A percentile compares a stretch with the other conserved stretches of the same genome.
Conservation (phyloP, 2,329 filamentous ascomycete species). For the Alternaria sp. region DNA sequence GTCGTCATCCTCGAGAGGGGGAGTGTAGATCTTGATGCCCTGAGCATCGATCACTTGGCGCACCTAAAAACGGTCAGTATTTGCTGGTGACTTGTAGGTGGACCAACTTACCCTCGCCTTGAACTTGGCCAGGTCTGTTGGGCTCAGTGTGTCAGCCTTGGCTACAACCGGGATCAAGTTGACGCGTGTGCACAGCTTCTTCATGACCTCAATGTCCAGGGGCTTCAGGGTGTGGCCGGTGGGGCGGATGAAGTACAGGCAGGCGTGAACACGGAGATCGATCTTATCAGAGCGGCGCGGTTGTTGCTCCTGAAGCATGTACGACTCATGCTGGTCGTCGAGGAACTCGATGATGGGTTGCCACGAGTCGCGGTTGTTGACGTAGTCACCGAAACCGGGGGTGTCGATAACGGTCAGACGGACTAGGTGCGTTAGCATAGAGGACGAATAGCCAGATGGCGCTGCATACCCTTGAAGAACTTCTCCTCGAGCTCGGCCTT, state of each 20-base stretch:
- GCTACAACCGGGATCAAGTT: conserved; percentile 98
- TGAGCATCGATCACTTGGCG: conserved; percentile 95
- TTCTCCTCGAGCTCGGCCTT: conserved; percentile 99
- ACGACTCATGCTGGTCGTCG: conserved; percentile 99
- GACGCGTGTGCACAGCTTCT: conserved; percentile 95
- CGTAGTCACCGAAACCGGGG: conserved; percentile 98
- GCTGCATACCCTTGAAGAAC: conserved; percentile 91
- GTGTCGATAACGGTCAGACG: conserved; percentile 99
- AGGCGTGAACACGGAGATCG: conserved; percentile 96
- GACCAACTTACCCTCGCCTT: conserved; percentile 79
- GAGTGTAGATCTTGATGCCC: conserved; percentile 99
- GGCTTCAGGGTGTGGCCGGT: conserved; percentile 99
- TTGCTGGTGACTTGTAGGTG: neutral
- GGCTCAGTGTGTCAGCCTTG: conserved; percentile 97
- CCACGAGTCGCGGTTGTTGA: conserved; percentile 99
- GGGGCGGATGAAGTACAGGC: conserved; percentile 98
- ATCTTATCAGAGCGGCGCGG: conserved; percentile 98
- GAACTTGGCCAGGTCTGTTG: conserved; percentile 87
- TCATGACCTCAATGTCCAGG: conserved; percentile 99
- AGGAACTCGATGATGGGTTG: conserved; percentile 99
- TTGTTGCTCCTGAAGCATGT: conserved; percentile 99
- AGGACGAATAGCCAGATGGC: neutral
- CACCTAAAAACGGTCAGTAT: conserved; percentile 65
- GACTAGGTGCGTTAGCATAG: conserved; percentile 63
- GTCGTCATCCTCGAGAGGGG: conserved; percentile 96